Evolutionary conservation across 2,329 filamentous ascomycete species (phyloP).

Genomic region (Penicillium sp.): DNA sequence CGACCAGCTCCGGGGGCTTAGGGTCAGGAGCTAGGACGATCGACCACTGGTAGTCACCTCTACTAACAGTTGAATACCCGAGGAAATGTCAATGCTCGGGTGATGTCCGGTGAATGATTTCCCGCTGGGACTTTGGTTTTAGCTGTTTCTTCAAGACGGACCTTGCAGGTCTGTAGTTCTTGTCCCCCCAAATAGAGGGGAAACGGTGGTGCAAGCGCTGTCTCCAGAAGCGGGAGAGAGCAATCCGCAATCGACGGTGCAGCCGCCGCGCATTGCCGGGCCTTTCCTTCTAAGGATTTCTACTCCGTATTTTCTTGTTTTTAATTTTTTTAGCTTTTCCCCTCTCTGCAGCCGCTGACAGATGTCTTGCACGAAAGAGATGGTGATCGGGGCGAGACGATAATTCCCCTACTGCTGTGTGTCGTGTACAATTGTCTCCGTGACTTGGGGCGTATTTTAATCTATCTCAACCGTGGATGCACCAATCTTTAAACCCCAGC

Average conservation of each 20-base stretch:
- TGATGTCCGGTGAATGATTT: constrained; percentile 2
- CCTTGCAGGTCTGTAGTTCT: constrained; percentile 8
- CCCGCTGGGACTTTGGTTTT: not conserved
- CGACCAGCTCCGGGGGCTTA: not conserved
- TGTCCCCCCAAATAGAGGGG: constrained; percentile 1
- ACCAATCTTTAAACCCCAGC: too few relatives aligned
- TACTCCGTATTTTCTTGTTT: too few relatives aligned
- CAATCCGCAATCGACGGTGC: constrained; percentile 19
- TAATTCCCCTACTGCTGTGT: not conserved
- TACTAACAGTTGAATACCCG: constrained; percentile 2
- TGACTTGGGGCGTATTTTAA: not conserved
- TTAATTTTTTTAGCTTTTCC: not conserved
- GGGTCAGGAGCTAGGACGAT: not conserved
- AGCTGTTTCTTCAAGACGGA: not conserved
- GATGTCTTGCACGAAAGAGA: constrained; percentile 12
- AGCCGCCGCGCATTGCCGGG: constrained; percentile 16
- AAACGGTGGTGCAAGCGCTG: constrained; percentile 9
- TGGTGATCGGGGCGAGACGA: not conserved
- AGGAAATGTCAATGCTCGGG: not conserved
- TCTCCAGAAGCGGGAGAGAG: constrained; percentile 6
- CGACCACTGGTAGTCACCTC: constrained; percentile 3
- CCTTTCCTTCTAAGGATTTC: not conserved
- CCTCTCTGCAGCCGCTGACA: constrained; percentile 9
- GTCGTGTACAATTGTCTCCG: not conserved
- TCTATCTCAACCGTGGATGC: not conserved